phyloP scores from a whole-genome alignment of 495 filamentous ascomycete genomes.

The Penicillium cosmopolitanum region DNA sequence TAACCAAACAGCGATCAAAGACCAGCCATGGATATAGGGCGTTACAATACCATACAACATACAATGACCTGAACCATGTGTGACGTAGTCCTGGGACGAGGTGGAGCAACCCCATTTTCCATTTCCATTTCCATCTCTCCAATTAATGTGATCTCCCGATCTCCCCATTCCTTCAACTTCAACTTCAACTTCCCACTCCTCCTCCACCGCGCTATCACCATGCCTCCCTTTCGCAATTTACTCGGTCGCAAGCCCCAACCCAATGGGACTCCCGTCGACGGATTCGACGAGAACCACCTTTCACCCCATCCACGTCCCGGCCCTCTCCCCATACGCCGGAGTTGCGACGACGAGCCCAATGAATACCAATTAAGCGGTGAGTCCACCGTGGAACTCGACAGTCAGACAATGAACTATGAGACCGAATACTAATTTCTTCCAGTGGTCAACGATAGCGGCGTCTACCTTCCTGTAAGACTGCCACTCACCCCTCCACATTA shows the following conservation, averaged over 20 bases:
- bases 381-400: constrained; percentile 15
- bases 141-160: neutral
- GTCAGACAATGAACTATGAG: too few relatives aligned
- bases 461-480: constrained; percentile 83
- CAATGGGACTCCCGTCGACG: constrained; percentile 48
- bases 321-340: constrained; percentile 64
- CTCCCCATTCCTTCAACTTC: neutral
- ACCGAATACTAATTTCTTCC: neutral
- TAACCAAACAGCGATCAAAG: neutral
- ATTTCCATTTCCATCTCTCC: neutral
- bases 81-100: neutral
- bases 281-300: constrained; percentile 51
- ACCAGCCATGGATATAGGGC: neutral
- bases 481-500: neutral
- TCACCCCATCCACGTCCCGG: constrained; percentile 45
- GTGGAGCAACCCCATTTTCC: constrained; percentile 2
- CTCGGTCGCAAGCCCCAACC: constrained; percentile 63
- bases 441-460: constrained; percentile 97
- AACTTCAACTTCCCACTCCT: constrained; percentile 1
- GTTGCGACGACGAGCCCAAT: constrained; percentile 59
- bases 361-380: constrained; percentile 86
- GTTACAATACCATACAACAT: neutral
- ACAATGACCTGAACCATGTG: neutral
- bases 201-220: constrained; percentile 2
- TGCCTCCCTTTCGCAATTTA: constrained; percentile 78